These are phyloP conservation scores for Polyplosphaeria fusca DNA, from an alignment of 495 filamentous ascomycete genomes.

Conservation along the genomic window DNA sequence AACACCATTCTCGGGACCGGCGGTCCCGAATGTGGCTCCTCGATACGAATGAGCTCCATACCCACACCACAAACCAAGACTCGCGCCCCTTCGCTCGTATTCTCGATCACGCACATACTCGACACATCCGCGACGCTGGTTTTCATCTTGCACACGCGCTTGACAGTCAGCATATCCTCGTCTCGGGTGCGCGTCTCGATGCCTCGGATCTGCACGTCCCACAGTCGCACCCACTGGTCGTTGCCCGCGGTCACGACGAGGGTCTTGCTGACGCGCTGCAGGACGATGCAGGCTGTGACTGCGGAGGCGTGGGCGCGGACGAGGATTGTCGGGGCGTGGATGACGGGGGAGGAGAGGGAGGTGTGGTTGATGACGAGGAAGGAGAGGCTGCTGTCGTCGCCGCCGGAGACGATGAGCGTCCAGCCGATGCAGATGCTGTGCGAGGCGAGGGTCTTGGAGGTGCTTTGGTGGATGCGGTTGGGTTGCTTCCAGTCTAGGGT, in stretches of 20 bases:
- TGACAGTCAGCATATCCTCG: conserved; percentile 43
- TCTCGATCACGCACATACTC: conserved; percentile 43
- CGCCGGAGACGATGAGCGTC: conserved; percentile 65
- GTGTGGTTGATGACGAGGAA: conserved; percentile 46
- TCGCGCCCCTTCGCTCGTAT: conserved; percentile 13
- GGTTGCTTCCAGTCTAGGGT: conserved; percentile 27
- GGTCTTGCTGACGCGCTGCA: conserved; percentile 33
- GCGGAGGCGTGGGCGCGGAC: conserved; percentile 77
- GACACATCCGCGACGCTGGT: conserved; percentile 66
- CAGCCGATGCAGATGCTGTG: conserved; percentile 31
- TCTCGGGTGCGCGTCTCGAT: not conserved
- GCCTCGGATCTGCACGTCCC: conserved; percentile 48
- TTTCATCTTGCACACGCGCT: conserved; percentile 51
- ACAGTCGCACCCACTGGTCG: conserved; percentile 78
- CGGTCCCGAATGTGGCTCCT: too few relatives aligned
- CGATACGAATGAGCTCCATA: conserved; percentile 45
- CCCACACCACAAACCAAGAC: conserved; percentile 56
- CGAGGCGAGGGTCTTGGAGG: conserved; percentile 59
- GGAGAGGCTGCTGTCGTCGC: conserved; percentile 77
- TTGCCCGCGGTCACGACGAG: conserved; percentile 64
- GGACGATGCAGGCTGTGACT: conserved; percentile 61
- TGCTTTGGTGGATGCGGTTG: conserved; percentile 66
- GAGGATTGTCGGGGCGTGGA: conserved; percentile 50
- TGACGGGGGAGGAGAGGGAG: conserved; percentile 1
- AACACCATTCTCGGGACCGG: too few relatives aligned